Base-by-base conservation (phyloP, 305 asterid genomes). In the Nicotiana rustica region DNA sequence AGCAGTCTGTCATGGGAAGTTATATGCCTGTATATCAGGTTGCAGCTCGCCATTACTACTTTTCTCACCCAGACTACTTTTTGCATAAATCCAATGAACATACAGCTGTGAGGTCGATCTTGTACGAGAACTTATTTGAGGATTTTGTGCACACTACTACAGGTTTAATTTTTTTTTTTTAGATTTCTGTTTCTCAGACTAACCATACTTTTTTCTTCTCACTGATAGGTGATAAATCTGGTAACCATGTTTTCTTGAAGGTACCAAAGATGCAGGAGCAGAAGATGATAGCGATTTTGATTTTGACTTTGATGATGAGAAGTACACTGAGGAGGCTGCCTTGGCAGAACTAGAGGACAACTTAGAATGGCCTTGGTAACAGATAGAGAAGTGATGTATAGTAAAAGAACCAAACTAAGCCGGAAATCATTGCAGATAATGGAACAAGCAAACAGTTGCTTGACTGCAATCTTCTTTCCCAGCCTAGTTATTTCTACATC, bases 61-160 rank as follows among this genome's bases (percentile, higher is more conserved):
- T 82, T 66, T 82, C 81, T 61, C 80, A 70, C 73, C 80, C 84
- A 17, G 60, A 82, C 38, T 82, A 82, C 31, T 70, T 69, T 70
- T 33, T 82, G 80, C 64, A 35, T 60, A 81, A 68, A 68, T 15
- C 21, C 33, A 80, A 25, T n/a, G 70, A 66, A 21, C 41, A 44
- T 44, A 31, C 64, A 13, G 25, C 19, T 44, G 18, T 47, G 62
- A 80, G 77, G 83, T 31, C 59, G 5, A 55, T 80, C 44, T 35
- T 80, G 44, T 80, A 66, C 64, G 18, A 80, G 6, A 47, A 66
- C 41, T 80, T 80, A 35, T 80, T 80, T 19, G 77, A 66, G 21
- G 83, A 70, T 70, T 70, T 70, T 44, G 36, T 21, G 77, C 77
- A 69, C 12, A 70, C 13, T 19, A 19, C 6, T 18, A 44, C 78